Evolutionary conservation across 768 basidiomycete genomes (phyloP), one percentile per base, ranked within the genome.

Genomic region (Chiua virens): DNA sequence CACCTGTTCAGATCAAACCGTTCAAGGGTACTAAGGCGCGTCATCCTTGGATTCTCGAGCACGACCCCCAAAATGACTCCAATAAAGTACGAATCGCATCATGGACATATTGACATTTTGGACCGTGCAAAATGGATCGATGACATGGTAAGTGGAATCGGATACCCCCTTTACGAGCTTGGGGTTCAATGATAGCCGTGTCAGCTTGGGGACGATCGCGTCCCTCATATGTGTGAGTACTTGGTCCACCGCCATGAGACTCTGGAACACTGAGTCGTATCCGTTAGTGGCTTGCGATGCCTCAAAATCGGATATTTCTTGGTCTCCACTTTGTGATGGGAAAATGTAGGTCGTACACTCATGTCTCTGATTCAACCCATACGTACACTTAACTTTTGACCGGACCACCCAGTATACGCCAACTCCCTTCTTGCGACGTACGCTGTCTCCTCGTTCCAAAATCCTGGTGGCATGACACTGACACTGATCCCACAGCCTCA

Each of bases 1-100:
- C 73, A 68, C 47, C 69, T 74, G 23, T 63, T 82, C 17, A 62
- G 65, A 52, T 62, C 59, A 27, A 76, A 70, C 36, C 69, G 72
- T 21, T 76, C 71, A 34, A 53, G 59, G 30, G 53, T 71, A 42
- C 60, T 72, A 42, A 68, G 66, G 76, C 75, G 43, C 20, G 60
- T 47, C 6, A 15, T 7, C 8, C 25, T 25, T 25, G 25, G 25
- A 25, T 25, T 25, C 25, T 25, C 8, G 25, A 25, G 25, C 8
- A 25, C 4, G 25, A 25, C 4, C 25, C 25, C 4, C 25, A 25
- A 25, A 3, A 44, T 35, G 21, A 25, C 11, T 38, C 13, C 27
- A 18, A 15, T 45, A 34, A 35, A 65, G 57, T 18, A 63, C 63
- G 10, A 54, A 53, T 32, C 61, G 45, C 18, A 60, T 63, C 21